Conservation (phyloP, 805 yeast genomes). For the Sungouiella blattae region DNA sequence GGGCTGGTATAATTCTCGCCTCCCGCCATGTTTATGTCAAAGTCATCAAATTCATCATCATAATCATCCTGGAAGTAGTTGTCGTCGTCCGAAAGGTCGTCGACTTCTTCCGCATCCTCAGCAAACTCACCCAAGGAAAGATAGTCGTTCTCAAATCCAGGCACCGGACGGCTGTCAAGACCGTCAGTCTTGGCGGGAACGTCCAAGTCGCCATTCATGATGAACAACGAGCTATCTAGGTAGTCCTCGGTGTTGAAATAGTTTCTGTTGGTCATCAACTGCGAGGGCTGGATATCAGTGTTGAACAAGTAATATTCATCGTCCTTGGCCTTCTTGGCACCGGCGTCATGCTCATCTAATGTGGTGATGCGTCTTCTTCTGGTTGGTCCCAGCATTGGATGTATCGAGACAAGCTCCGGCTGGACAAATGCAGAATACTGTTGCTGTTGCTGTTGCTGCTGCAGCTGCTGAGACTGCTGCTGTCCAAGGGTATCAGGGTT, state of each 20-base stretch:
- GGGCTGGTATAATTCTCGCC: too few relatives aligned
- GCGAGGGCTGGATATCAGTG: constrained; percentile 41
- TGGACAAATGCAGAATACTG: constrained; percentile 6
- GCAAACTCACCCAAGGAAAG: constrained; percentile 31
- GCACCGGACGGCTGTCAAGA: constrained; percentile 16
- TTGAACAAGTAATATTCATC: constrained; percentile 38
- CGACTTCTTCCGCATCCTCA: constrained; percentile 41
- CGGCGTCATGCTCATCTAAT: constrained; percentile 20
- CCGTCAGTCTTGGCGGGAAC: constrained; percentile 3
- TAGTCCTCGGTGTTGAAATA: constrained; percentile 23
- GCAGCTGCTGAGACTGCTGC: constrained; percentile 6
- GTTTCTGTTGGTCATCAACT: constrained; percentile 24
- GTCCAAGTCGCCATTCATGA: constrained; percentile 13
- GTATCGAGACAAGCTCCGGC: constrained; percentile 9
- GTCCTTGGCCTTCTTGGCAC: constrained; percentile 21
- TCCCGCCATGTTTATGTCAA: background rate
- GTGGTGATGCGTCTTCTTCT: constrained; percentile 35
- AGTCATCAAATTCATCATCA: constrained; percentile 19
- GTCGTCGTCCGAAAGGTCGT: constrained; percentile 38
- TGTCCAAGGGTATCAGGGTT: constrained; percentile 31
- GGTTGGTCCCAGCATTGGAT: constrained; percentile 1
- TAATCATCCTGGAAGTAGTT: constrained; percentile 34
- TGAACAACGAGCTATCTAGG: constrained; percentile 27
- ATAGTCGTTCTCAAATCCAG: constrained; percentile 36
- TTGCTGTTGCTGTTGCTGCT: constrained; percentile 7